Evolutionary conservation across 2,329 filamentous ascomycete species (phyloP).

Genomic region (Colletotrichum sansevieriae): DNA sequence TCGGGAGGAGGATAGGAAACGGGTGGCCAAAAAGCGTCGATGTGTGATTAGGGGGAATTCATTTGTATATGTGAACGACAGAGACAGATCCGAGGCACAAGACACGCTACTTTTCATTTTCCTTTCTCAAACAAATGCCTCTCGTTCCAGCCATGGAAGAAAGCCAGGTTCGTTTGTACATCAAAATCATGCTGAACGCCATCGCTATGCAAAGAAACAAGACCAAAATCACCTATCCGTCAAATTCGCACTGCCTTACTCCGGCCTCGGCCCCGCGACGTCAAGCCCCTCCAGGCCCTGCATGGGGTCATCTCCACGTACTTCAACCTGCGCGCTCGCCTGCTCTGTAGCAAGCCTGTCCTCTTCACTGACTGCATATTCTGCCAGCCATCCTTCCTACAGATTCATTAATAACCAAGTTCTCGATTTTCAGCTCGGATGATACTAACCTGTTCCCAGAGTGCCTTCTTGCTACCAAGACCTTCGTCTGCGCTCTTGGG

Average conservation of each 20-base stretch:
- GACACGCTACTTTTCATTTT: constrained; percentile 39
- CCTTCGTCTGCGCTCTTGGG: constrained; percentile 91
- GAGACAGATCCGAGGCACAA: constrained; percentile 41
- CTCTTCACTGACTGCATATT: constrained; percentile 87
- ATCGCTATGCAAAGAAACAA: constrained; percentile 56
- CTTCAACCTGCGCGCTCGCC: constrained; percentile 63
- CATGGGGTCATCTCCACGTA: constrained; percentile 85
- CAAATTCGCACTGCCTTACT: constrained; percentile 60
- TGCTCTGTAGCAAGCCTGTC: constrained; percentile 73
- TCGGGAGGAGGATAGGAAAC: constrained; percentile 32
- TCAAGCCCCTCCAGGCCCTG: constrained; percentile 93
- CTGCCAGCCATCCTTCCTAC: constrained; percentile 93
- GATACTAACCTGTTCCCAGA: constrained; percentile 91
- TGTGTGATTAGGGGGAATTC: constrained; percentile 41
- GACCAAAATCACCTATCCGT: constrained; percentile 39
- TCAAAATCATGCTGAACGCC: constrained; percentile 53
- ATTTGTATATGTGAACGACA: constrained; percentile 42
- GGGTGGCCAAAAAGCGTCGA: constrained; percentile 31
- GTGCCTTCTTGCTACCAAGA: constrained; percentile 89
- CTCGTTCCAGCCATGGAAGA: constrained; percentile 18
- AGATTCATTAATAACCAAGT: constrained; percentile 25
- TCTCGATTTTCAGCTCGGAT: neutral
- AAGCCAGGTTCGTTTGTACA: constrained; percentile 28
- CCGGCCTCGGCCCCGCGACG: constrained; percentile 89
- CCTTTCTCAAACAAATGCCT: constrained; percentile 34